phyloP scores from a whole-genome alignment of 192 early-diverging fungal species.

The Geranomyces variabilis region DNA sequence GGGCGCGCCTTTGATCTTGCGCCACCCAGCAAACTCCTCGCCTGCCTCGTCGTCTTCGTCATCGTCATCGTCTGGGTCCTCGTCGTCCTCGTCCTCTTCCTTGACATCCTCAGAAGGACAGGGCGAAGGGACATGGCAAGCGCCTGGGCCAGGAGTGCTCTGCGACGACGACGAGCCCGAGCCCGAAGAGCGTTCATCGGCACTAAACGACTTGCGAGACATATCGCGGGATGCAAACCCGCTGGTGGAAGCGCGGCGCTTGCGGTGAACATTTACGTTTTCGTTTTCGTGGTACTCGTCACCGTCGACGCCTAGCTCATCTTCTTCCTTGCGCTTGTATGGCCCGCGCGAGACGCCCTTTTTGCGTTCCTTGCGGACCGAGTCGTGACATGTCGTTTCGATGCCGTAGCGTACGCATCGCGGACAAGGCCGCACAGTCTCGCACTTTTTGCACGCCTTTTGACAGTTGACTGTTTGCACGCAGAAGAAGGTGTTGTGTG shows the following conservation, averaged over 20 bases:
- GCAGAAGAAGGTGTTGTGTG: neutral
- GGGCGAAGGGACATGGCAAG: constrained; percentile 10
- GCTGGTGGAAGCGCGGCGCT: no score
- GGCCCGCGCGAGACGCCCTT: constrained; percentile 85
- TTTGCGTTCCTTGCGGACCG: constrained; percentile 78
- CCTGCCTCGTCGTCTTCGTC: neutral
- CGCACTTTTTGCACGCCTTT: constrained; percentile 91
- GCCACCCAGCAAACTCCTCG: neutral
- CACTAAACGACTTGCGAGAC: no score
- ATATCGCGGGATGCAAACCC: no score
- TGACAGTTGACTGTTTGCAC: constrained; percentile 71
- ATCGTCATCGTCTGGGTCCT: neutral
- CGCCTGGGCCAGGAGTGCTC: constrained; percentile 2
- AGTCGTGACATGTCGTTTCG: constrained; percentile 73
- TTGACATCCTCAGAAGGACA: neutral
- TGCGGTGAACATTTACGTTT: neutral
- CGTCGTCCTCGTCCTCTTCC: constrained; percentile 5
- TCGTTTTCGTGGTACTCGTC: neutral
- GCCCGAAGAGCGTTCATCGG: neutral
- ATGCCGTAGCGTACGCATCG: constrained; percentile 79
- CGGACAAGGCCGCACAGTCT: constrained; percentile 75
- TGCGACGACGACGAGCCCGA: constrained; percentile 4
- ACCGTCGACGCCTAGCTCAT: neutral
- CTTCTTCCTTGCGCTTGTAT: constrained; percentile 65
- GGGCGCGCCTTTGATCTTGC: no score